phyloP scores from a whole-genome alignment of 2,329 filamentous ascomycete species.

The Aspergillus sp. region DNA sequence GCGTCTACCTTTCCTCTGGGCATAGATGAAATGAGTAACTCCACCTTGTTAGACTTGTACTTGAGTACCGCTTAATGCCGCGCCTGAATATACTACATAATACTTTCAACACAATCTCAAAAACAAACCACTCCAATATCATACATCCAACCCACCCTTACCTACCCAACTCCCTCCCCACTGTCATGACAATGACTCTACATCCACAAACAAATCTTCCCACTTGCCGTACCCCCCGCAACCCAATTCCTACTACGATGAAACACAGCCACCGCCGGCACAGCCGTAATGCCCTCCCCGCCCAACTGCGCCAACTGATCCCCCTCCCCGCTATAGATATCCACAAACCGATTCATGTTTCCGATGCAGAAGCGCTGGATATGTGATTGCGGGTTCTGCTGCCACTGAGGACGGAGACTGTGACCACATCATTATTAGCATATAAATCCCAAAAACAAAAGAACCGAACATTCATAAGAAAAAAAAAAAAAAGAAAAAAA shows the following conservation, averaged over 20 bases:
- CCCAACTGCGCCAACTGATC: constrained; percentile 87
- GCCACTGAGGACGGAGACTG: constrained; percentile 84
- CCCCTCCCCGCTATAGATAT: constrained; percentile 80
- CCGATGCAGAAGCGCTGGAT: constrained; percentile 89
- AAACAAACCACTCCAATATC: background rate
- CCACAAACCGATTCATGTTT: constrained; percentile 97
- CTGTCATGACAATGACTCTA: constrained; percentile 37
- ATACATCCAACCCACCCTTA: background rate
- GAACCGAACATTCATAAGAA: too few species aligned
- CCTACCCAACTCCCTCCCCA: background rate
- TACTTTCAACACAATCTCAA: background rate
- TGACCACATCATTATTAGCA: background rate
- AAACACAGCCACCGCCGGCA: constrained; percentile 88
- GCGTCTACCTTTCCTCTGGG: constrained; percentile 29
- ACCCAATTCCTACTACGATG: constrained; percentile 90
- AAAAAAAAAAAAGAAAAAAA: too few species aligned
- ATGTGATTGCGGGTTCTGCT: constrained; percentile 72
- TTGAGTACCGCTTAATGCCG: background rate
- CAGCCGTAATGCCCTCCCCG: constrained; percentile 88
- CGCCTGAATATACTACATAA: background rate
- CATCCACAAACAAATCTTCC: constrained; percentile 90
- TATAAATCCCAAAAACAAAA: too few species aligned
- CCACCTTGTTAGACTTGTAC: constrained; percentile 4
- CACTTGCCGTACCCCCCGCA: constrained; percentile 84
- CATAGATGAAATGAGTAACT: constrained; percentile 35